Conservation (phyloP, 2,329 filamentous ascomycete species). For the Paecilomyces sp. region DNA sequence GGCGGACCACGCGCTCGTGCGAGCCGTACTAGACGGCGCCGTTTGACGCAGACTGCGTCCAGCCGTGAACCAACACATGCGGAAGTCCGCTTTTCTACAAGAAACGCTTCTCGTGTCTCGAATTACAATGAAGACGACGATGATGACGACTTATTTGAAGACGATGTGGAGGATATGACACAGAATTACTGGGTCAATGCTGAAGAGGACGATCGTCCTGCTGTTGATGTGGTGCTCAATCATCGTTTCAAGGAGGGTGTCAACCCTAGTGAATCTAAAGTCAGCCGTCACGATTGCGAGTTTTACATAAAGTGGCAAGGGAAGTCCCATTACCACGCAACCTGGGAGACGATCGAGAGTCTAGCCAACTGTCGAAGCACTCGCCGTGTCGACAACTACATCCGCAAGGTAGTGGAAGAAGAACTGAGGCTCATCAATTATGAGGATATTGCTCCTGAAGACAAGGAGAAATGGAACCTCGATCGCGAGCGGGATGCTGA, state of each 20-base stretch:
- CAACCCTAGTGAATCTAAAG: slow-evolving; percentile 28
- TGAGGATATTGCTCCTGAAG: slow-evolving; percentile 69
- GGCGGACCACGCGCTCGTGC: slow-evolving; percentile 65
- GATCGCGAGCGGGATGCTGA: slow-evolving; percentile 88
- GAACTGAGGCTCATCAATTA: slow-evolving; percentile 73
- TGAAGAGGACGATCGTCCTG: slow-evolving; percentile 70
- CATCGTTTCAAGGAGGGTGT: slow-evolving; percentile 69
- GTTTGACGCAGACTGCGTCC: slow-evolving; percentile 58
- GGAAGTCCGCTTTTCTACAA: slow-evolving; percentile 87
- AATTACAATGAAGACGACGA: slow-evolving; percentile 61
- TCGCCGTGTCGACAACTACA: slow-evolving; percentile 92
- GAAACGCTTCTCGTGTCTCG: slow-evolving; percentile 68
- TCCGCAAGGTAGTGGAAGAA: slow-evolving; percentile 70
- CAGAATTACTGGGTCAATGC: slow-evolving; percentile 64
- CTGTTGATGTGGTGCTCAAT: slow-evolving; percentile 85
- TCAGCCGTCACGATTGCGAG: slow-evolving; percentile 66
- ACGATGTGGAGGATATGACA: slow-evolving; percentile 52
- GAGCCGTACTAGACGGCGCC: slow-evolving; percentile 69
- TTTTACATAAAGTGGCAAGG: slow-evolving; percentile 95
- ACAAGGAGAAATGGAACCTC: slow-evolving; percentile 89
- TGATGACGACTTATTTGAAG: slow-evolving; percentile 50
- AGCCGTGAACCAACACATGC: slow-evolving; percentile 59
- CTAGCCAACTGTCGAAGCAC: slow-evolving; percentile 74
- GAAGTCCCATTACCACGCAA: slow-evolving; percentile 90
- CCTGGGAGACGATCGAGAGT: slow-evolving; percentile 77